These are phyloP conservation scores for Schizosaccharomyces japonicus DNA, from an alignment of 805 yeast species.

Conservation along the genomic window DNA sequence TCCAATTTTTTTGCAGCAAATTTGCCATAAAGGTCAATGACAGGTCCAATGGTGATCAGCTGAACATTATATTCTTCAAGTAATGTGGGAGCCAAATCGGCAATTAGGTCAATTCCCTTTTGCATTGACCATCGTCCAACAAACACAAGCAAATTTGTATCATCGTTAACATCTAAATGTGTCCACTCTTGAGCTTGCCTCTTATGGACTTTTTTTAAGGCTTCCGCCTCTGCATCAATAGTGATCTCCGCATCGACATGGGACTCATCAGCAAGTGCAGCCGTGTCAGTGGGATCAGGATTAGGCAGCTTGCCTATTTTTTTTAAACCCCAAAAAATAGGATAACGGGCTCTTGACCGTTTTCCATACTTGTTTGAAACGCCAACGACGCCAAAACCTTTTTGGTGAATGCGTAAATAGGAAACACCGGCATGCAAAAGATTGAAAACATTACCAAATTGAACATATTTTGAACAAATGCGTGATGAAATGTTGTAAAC, in stretches of 20 bases:
- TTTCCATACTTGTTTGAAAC: slow-evolving; percentile 4
- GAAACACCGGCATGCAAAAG: slow-evolving; percentile 4
- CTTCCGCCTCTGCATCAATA: background rate
- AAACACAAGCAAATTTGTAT: background rate
- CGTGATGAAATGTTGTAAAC: background rate
- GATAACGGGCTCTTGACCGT: slow-evolving; percentile 1
- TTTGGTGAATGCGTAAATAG: slow-evolving; percentile 4
- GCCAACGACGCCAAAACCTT: slow-evolving; percentile 4
- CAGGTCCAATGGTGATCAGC: slow-evolving; percentile 2
- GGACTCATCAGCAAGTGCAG: background rate
- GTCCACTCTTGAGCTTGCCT: slow-evolving; percentile 3
- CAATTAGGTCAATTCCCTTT: slow-evolving; percentile 3
- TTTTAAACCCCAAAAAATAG: slow-evolving; percentile 4
- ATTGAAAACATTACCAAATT: slow-evolving; percentile 4
- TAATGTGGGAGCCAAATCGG: background rate
- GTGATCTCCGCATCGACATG: background rate
- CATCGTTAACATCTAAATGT: background rate
- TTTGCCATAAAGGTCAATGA: slow-evolving; percentile 4
- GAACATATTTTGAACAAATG: slow-evolving; percentile 1
- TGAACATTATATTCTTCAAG: slow-evolving; percentile 1
- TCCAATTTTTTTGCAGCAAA: slow-evolving; percentile 4
- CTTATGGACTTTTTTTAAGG: background rate
- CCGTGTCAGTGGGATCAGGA: slow-evolving; percentile 4
- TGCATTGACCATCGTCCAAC: slow-evolving; percentile 5
- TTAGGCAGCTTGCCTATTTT: slow-evolving; percentile 4